These are phyloP conservation scores for Adansonia gregorii DNA, from an alignment of 441 rosid species.

Conservation along the genomic window DNA sequence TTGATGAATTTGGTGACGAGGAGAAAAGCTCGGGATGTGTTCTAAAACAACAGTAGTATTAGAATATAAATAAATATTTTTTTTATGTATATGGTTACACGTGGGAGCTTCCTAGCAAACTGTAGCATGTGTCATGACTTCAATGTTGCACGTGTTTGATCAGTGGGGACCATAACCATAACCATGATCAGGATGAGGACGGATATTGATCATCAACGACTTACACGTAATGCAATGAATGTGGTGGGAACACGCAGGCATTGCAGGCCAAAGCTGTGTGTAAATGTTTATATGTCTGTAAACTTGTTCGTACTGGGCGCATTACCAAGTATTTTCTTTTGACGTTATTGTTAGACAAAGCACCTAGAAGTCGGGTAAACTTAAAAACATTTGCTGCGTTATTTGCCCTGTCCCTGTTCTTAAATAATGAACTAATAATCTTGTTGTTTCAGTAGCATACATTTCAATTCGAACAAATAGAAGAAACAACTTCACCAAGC, in stretches of 20 bases:
- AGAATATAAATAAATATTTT: neutral
- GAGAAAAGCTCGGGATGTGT: neutral
- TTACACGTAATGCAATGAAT: slow-evolving; percentile 1
- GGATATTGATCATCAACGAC: neutral
- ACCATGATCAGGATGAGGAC: neutral
- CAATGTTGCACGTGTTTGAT: neutral
- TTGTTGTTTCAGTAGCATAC: neutral
- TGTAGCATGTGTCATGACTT: neutral
- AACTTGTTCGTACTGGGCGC: neutral
- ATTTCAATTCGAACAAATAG: too few species aligned
- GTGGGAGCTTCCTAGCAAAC: slow-evolving; percentile 14
- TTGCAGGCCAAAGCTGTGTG: neutral
- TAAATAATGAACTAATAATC: neutral
- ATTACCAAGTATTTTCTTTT: neutral
- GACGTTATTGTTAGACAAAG: neutral
- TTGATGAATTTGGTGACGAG: neutral
- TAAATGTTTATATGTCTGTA: neutral
- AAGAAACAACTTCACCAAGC: too few species aligned
- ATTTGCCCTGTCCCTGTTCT: neutral
- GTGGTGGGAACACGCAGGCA: neutral
- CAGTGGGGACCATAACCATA: neutral
- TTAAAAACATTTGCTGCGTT: neutral
- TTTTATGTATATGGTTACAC: neutral
- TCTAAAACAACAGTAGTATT: neutral
- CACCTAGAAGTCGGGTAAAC: neutral